Evolutionary conservation across 345 rosid genomes (phyloP), one percentile per base, ranked within the genome.

Genomic region (Melaleuca quinquenervia): DNA sequence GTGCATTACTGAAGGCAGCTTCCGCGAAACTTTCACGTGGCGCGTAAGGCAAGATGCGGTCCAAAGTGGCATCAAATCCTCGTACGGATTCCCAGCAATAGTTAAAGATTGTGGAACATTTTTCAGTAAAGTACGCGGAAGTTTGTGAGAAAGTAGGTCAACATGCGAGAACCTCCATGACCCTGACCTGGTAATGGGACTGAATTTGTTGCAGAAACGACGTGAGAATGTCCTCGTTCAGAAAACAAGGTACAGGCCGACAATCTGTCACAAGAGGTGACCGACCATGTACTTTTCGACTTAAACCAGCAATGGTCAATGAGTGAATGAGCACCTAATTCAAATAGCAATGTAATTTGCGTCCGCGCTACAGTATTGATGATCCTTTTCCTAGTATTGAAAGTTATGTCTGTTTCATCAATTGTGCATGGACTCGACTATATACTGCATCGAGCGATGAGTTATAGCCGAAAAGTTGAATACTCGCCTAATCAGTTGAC

Each of bases 291-390:
- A 5, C 64, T 26, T 26, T 56, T 11, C 1, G 16, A 56, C 64
- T 26, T 56, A n/a, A n/a, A n/a, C n/a, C n/a, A n/a, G n/a, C n/a
- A n/a, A n/a, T 6, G 9, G 32, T 56, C 3, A n/a, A 26, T 14
- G 54, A 16, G 24, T 53, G n/a, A 0, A 1, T 11, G 0, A 55
- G 14, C 13, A 0, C 6, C 24, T 55, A 3, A 50, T 50, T 50
- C 13, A 12, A 50, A 50, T 4, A 50, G n/a, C n/a, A n/a, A n/a
- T n/a, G n/a, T n/a, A n/a, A n/a, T n/a, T n/a, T n/a, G n/a, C n/a
- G n/a, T n/a, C n/a, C n/a, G n/a, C n/a, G n/a, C n/a, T n/a, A n/a
- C n/a, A n/a, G n/a, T n/a, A n/a, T n/a, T n/a, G n/a, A n/a, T n/a
- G n/a, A n/a, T n/a, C n/a, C n/a, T n/a, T n/a, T n/a, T n/a, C n/a